Conservation (phyloP, 2,329 filamentous ascomycete species). For the Colletotrichum siamense region DNA sequence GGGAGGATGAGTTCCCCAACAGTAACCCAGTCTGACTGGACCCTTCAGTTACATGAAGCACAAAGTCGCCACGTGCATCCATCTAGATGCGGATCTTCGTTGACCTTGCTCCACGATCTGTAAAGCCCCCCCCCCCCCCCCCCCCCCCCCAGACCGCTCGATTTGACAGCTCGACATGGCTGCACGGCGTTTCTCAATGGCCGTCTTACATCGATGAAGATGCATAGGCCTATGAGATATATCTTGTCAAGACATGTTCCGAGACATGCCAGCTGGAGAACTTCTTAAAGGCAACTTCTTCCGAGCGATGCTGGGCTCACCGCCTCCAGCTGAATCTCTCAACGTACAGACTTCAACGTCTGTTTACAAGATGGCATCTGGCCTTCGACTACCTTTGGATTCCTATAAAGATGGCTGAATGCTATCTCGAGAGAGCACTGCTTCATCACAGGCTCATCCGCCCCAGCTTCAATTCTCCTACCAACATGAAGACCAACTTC, state of each 20-base stretch:
- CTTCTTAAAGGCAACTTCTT: not conserved
- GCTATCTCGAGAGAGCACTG: not conserved
- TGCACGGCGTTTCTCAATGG: not conserved
- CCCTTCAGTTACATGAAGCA: not conserved
- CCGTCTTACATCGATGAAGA: not conserved
- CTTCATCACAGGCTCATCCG: not conserved
- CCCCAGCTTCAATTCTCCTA: not conserved
- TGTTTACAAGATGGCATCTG: not conserved
- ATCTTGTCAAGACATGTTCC: not conserved
- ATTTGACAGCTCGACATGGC: not conserved
- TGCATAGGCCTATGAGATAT: not conserved
- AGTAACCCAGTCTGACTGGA: not conserved
- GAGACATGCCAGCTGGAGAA: not conserved
- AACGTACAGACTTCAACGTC: not conserved
- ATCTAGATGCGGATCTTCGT: not conserved
- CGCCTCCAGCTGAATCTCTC: not conserved
- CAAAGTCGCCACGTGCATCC: not conserved
- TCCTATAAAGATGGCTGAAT: not conserved
- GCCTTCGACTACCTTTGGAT: not conserved
- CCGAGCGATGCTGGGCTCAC: not conserved
- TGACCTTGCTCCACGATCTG: not conserved
- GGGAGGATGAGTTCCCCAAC: not conserved
- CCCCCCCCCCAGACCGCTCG: not conserved
- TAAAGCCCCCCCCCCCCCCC: not conserved
- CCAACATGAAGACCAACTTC: slow-evolving; percentile 36